Base-by-base conservation (phyloP, 2,329 filamentous ascomycete species). In the Dothideomycetes sp. region DNA sequence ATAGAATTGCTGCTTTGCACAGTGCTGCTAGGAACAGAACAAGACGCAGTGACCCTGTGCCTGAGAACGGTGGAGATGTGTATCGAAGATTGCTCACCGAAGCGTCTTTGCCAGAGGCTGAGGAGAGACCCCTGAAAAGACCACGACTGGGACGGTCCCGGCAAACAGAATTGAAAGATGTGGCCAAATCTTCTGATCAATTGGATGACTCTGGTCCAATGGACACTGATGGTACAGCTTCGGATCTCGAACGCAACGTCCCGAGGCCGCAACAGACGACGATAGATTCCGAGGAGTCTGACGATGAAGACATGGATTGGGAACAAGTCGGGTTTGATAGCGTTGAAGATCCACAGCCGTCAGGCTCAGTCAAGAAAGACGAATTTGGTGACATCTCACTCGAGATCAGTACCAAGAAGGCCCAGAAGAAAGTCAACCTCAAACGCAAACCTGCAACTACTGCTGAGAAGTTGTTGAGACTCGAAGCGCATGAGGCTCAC, bases 401-500 rank as follows among this genome's bases (percentile, higher is more conserved):
- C 38, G 62, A 62, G 10, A 54, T 70, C 10, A 58, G 60, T 19
- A 54, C 52, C 28, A 46, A 32, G 52, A 53, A 42, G 46, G 48
- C 24, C 12, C 65, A 61, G 16, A 56, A 45, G 3, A 54, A 49
- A 45, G 52, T 52, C 34, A 56, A 53, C 40, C 46, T 55, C 19
- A 64, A 67, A 47, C 64, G 72, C 38, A 75, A 71, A 46, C 68
- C 72, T 15, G 62, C 73, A 12, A 73, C 73, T 1, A 65, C 66
- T 5, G 65, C 68, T 1, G 78, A 82, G 47, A 78, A 71, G 47
- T 71, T 68, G 33, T 56, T 70, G 20, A 76, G 88, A 15, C 58
- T 91, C 20, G 74, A 85, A 37, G 70, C 87, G n/a, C 91, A 98
- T 60, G 94, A 89, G 60, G 69, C 79, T 46, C 88, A 98, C 62